These are phyloP conservation scores for Mycosphaerelloides madeirae DNA, from an alignment of 2,329 filamentous ascomycete species.

Conservation along the genomic window DNA sequence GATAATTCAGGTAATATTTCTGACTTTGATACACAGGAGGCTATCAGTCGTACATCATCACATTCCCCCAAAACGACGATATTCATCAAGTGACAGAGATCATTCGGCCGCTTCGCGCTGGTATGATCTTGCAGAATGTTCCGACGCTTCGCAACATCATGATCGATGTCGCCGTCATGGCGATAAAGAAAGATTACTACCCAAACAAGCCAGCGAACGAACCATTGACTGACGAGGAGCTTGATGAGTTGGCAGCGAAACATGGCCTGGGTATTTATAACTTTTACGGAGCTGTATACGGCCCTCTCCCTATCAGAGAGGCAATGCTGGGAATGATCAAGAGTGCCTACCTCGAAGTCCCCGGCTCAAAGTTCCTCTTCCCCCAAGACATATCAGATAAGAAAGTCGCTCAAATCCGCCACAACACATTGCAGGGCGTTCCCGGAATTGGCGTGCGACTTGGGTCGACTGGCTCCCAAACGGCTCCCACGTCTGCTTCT, in stretches of 20 bases:
- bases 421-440: conserved; percentile 28
- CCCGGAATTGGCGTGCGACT: conserved; percentile 35
- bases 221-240: conserved; percentile 37
- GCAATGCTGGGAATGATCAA: conserved; percentile 39
- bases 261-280: conserved; percentile 47
- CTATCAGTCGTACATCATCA: conserved; percentile 40
- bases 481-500: conserved; percentile 46
- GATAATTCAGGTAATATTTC: too few species aligned
- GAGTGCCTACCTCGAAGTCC: conserved; percentile 39
- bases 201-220: conserved; percentile 22
- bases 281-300: conserved; percentile 47
- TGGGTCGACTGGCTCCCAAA: conserved; percentile 46
- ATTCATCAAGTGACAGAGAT: conserved; percentile 47
- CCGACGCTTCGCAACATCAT: conserved; percentile 44
- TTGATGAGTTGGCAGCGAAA: conserved; percentile 39
- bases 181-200: conserved; percentile 29
- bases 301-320: conserved; percentile 28
- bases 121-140: conserved; percentile 46
- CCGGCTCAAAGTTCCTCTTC: conserved; percentile 42
- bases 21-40: too few species aligned
- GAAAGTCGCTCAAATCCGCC: conserved; percentile 26
- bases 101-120: conserved; percentile 42
- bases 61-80: conserved; percentile 48
- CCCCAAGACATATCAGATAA: conserved; percentile 38
- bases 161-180: conserved; percentile 43